Conservation (phyloP, 352 stramenopile species). For the Blastocystis sp. region DNA sequence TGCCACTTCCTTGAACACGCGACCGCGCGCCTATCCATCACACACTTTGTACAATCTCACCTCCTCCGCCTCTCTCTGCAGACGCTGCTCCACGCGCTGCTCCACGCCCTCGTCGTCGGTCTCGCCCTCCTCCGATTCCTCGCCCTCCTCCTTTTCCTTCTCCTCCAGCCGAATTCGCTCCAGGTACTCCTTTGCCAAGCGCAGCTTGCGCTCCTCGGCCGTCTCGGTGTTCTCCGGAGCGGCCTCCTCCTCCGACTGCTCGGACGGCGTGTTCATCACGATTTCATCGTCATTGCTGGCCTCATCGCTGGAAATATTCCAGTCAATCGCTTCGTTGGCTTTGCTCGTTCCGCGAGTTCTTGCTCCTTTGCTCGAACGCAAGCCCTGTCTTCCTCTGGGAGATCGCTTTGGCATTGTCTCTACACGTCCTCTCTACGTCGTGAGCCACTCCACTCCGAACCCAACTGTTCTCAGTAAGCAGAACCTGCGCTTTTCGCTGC, state of each 20-base stretch:
- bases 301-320: constrained; percentile 66
- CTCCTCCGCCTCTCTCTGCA: constrained; percentile 72
- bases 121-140: constrained; percentile 73
- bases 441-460: neutral
- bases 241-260: constrained; percentile 74
- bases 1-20: constrained; percentile 82
- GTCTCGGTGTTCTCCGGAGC: constrained; percentile 77
- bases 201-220: constrained; percentile 82
- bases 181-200: constrained; percentile 83
- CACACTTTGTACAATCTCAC: neutral
- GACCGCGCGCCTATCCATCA: constrained; percentile 78
- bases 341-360: neutral
- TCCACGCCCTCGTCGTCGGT: constrained; percentile 78
- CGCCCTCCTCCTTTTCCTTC: constrained; percentile 76
- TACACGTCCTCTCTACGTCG: neutral
- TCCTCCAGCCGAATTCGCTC: constrained; percentile 77
- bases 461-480: neutral
- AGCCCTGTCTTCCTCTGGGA: constrained; percentile 47
- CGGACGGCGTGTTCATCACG: constrained; percentile 15
- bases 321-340: constrained; percentile 61
- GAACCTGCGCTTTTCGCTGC: neutral
- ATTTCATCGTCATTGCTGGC: constrained; percentile 43
- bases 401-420: constrained; percentile 58
- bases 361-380: constrained; percentile 38
- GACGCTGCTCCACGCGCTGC: constrained; percentile 80